Evolutionary conservation across 768 basidiomycete species (phyloP), one percentile per base, ranked within the genome.

Genomic region (Crepidotus variabilis): DNA sequence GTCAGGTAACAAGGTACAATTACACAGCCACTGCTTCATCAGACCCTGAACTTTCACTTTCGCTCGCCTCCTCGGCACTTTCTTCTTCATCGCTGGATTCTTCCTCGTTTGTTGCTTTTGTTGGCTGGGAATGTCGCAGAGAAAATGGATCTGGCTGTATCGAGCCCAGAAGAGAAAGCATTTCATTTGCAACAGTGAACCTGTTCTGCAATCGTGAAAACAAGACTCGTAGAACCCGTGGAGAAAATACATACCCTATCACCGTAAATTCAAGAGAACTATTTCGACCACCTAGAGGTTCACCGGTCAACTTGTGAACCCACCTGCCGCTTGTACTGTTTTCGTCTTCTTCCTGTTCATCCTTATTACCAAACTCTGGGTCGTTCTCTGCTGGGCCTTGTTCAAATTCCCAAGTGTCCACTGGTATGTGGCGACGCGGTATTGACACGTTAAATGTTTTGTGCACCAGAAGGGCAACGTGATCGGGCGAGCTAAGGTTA

Each of bases 391-490:
- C 84, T 0, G 89, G 79, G 3, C 87, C 92, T 60, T 92, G 89
- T 70, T 95, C 90, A 65, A 96, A 98, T 55, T 84, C 80, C 87
- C 91, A 95, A 57, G 80, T 71, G 32, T 88, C 86, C 23, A 74
- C 76, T 2, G 92, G 91, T 61, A 98, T 94, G 68, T 97, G 94
- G 65, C 91, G 84, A 55, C 90, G 84, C 2, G 95, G 94, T 71
- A 98, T 94, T 18, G 95, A 95, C 16, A 91, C 89, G 69, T 98
- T 98, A 78, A 97, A 98, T 6, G 92, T 97, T 22, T 86, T 84
- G 63, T 94, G 91, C 2, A 94, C 78, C 33, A 98, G 89, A 14
- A 98, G 77, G 1, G 94, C 92, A 52, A 97, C 78, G 63, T 98
- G 95, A 66, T 95, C 94, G 0, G 94, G 93, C 2, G 94, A 96